These are phyloP conservation scores for Novakomyces olei DNA, from an alignment of 805 yeast species.

Conservation along the genomic window DNA sequence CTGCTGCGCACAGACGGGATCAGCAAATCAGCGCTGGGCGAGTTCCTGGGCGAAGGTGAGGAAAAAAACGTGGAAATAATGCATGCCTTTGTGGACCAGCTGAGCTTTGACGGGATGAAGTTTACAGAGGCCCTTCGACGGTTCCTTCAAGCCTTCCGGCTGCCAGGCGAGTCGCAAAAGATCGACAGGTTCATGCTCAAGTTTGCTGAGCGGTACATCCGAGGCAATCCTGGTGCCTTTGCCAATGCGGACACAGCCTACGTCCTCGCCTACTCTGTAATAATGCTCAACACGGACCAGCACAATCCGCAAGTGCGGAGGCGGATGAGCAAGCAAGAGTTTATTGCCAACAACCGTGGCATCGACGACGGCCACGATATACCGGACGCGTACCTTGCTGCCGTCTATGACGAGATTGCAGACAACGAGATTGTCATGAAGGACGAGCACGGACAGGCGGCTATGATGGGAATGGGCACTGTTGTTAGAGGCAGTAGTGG, in stretches of 20 bases:
- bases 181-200: conserved; percentile 92
- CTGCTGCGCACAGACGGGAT: conserved; percentile 46
- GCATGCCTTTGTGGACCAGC: conserved; percentile 80
- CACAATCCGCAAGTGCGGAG: conserved; percentile 82
- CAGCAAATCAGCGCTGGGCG: conserved; percentile 72
- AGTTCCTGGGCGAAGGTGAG: conserved; percentile 74
- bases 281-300: conserved; percentile 81
- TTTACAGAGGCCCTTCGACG: conserved; percentile 73
- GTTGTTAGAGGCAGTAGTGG: conserved; percentile 5
- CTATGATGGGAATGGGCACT: conserved; percentile 23
- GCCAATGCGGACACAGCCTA: conserved; percentile 60
- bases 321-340: conserved; percentile 74
- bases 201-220: conserved; percentile 77
- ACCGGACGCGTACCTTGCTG: conserved; percentile 46
- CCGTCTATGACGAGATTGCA: conserved; percentile 57
- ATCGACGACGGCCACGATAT: conserved; percentile 78
- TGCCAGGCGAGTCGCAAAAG: conserved; percentile 97
- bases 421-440: conserved; percentile 70
- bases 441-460: conserved; percentile 84
- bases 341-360: conserved; percentile 68
- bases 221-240: conserved; percentile 72
- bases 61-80: conserved; percentile 55
- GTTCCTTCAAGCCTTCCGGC: conserved; percentile 68
- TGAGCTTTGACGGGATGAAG: conserved; percentile 46
- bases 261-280: conserved; percentile 72